Percentiles rank a stretch among this genome's conserved stretches.
These are phyloP conservation scores for Fermentozyma sake DNA, from an alignment of 1,139 yeast genomes.

Conservation along the genomic window DNA sequence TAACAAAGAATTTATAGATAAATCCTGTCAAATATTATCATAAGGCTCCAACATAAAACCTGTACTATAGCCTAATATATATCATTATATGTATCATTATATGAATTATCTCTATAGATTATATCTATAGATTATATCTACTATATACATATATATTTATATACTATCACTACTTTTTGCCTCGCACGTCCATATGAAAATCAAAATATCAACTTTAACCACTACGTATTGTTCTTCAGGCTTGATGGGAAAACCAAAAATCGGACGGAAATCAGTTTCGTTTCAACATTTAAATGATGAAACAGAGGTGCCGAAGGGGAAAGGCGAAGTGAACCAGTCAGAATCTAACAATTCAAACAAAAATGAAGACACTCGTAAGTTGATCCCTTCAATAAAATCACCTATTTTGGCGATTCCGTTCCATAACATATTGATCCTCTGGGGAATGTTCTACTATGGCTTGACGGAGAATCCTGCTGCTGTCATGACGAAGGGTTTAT, in stretches of 20 bases:
- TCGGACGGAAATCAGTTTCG: constrained; percentile 12
- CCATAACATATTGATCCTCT: constrained; percentile 41
- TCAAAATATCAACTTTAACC: too few species aligned
- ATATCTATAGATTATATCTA: too few species aligned
- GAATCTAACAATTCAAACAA: background rate
- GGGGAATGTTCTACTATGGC: constrained; percentile 31
- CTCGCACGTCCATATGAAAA: too few species aligned
- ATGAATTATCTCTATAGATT: too few species aligned
- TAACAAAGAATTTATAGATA: constrained; percentile 24
- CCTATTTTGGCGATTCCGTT: constrained; percentile 33
- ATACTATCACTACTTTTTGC: too few species aligned
- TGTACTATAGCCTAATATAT: too few species aligned
- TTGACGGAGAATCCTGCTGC: constrained; percentile 25
- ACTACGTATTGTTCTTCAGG: too few species aligned
- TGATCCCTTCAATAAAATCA: constrained; percentile 5
- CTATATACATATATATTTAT: too few species aligned
- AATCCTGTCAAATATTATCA: background rate
- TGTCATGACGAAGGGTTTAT: constrained; percentile 26
- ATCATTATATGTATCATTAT: too few species aligned
- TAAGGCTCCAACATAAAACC: background rate
- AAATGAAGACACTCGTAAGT: background rate
- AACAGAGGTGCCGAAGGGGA: background rate
- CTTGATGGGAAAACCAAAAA: constrained; percentile 6
- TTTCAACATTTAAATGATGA: constrained; percentile 8
- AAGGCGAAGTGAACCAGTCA: too few species aligned